Percentiles rank a stretch among this genome's conserved stretches.
phyloP scores from a whole-genome alignment of 139 green algal species.

The Dunaliella primolecta region DNA sequence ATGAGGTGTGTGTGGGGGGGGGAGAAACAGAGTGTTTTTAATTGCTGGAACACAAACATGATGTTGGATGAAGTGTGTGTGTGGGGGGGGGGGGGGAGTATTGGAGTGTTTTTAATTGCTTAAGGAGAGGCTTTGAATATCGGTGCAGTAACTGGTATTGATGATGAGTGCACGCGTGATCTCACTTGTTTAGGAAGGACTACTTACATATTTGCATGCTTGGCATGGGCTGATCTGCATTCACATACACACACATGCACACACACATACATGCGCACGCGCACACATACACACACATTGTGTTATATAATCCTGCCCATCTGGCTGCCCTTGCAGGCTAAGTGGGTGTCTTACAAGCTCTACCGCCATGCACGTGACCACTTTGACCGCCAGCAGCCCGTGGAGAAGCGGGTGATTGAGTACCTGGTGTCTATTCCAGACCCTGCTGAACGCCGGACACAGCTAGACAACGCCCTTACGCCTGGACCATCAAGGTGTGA shows the following conservation, averaged over 20 bases:
- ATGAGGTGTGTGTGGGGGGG: constrained; percentile 19
- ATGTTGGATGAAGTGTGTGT: neutral
- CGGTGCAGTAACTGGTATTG: neutral
- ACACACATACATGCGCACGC: constrained; percentile 8
- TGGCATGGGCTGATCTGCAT: neutral
- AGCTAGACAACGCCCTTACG: constrained; percentile 53
- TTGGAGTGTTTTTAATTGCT: neutral
- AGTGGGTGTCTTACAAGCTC: constrained; percentile 54
- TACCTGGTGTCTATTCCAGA: constrained; percentile 41
- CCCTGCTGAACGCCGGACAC: constrained; percentile 13
- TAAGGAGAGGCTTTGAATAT: neutral
- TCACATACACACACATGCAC: neutral
- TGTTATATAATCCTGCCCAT: neutral
- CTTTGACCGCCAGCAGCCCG: constrained; percentile 58
- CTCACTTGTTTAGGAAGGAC: neutral
- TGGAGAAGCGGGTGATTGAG: constrained; percentile 63
- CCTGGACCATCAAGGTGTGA: constrained; percentile 34
- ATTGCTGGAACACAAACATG: neutral
- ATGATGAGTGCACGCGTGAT: neutral
- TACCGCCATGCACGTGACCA: constrained; percentile 52
- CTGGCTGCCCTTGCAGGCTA: no score
- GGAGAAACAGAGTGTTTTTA: neutral
- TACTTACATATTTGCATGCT: neutral
- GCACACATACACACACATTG: neutral
- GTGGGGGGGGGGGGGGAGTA: neutral